Conservation (phyloP, 2,329 filamentous ascomycete species). For the Fusarium sp. region DNA sequence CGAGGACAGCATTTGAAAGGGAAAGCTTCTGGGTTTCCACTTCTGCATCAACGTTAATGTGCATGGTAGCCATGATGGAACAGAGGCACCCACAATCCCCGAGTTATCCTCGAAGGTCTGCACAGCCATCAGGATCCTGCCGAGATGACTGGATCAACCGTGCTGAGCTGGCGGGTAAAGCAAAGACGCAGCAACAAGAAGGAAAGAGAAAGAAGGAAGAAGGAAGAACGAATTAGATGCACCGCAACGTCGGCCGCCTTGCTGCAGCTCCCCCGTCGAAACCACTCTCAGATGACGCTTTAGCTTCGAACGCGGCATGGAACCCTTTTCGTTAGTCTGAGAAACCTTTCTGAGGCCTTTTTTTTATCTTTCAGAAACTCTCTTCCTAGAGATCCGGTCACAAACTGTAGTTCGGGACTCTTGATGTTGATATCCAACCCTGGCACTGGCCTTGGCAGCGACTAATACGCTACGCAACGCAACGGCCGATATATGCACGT, state of each 20-base stretch:
- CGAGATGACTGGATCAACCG: conserved; percentile 11
- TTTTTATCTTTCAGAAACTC: background rate
- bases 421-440: conserved; percentile 17
- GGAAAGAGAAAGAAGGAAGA: background rate
- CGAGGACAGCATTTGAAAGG: background rate
- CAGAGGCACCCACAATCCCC: conserved; percentile 4
- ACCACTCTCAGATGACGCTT: conserved; percentile 12
- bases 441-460: conserved; percentile 8
- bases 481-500: conserved; percentile 18
- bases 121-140: conserved; percentile 7
- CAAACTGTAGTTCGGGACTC: background rate
- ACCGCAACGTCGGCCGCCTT: conserved; percentile 34
- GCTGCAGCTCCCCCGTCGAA: conserved; percentile 32
- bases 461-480: conserved; percentile 20
- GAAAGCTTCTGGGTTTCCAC: background rate
- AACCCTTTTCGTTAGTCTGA: conserved; percentile 27
- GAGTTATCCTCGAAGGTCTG: background rate
- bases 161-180: conserved; percentile 26
- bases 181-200: background rate
- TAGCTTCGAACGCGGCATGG: conserved; percentile 35
- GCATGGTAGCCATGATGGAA: conserved; percentile 13
- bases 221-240: conserved; percentile 26
- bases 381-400: background rate
- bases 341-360: conserved; percentile 14
- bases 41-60: background rate